Base-by-base conservation (phyloP, 1,284 basidiomycete genomes). In the Lentinus polychrous region DNA sequence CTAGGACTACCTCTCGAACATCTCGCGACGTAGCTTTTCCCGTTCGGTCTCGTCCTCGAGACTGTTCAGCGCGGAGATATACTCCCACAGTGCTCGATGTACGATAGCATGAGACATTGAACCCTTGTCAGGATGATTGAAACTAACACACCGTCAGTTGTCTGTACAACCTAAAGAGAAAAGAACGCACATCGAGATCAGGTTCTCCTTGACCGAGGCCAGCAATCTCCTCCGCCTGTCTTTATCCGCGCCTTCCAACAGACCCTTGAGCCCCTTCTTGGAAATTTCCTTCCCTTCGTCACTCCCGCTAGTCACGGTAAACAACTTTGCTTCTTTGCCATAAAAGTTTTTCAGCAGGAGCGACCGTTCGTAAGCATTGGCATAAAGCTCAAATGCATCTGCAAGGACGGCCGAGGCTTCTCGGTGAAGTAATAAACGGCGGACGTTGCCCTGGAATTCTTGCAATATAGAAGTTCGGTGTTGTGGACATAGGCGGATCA, bases 91-190 rank as follows among this genome's bases (percentile, higher is more conserved):
- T 0, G 83, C 86, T 27, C 88, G 79, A 60, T 94, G 91, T 15
- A 94, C 88, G 37, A 94, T 81, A 0, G 86, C 81, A 64, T 93
- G 89, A 0, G 86, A 83, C 10, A 92, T 73, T 1, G 90, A 83
- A 10, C 87, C 88, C 64, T 94, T 94, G 59, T 94, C 91, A 0
- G 91, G 78, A 54, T 93, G 90, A 63, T 94, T 89, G 66, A 92
- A 91, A 48, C 89, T 93, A 52, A 33, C n/a, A 31, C 8, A 11
- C 36, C 32, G 0, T 1, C 22, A 18, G 12, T 20, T 22, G 6
- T 12, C n/a, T 12, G 31, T 12, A 45, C 2, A n/a, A 43, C 15
- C 8, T 27, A 2, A 7, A 31, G 5, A 33, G 23, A 36, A n/a
- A 36, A 34, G 34, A 18, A 38, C 40, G 22, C 55, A 92, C 88